A percentile compares a stretch with the other conserved stretches of the same genome.
Conservation (phyloP, 1,139 yeast genomes). For the Candida tetrigidarum region DNA sequence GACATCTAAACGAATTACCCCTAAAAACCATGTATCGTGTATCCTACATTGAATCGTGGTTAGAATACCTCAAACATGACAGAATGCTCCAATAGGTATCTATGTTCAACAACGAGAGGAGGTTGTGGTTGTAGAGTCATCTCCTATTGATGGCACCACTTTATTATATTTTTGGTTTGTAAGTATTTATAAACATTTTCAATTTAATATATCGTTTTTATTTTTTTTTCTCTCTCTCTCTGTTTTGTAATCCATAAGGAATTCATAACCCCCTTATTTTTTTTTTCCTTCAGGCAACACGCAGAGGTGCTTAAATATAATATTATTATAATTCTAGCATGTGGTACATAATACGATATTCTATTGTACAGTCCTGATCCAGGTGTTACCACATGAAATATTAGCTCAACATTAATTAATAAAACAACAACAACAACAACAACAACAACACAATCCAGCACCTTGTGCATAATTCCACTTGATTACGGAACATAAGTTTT, state of each 20-base stretch:
- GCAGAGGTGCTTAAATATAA: not conserved
- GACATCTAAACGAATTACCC: too few relatives aligned
- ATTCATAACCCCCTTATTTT: not conserved
- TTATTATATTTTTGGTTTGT: too few relatives aligned
- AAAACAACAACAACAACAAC: not conserved
- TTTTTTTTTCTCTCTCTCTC: not conserved
- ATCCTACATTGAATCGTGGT: too few relatives aligned
- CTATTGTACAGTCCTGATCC: not conserved
- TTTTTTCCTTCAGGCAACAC: not conserved
- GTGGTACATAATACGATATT: constrained; percentile 1
- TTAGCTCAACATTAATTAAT: not conserved
- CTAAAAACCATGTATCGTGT: too few relatives aligned
- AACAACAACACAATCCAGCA: too few relatives aligned
- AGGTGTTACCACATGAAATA: not conserved
- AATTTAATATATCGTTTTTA: not conserved
- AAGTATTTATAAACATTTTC: too few relatives aligned
- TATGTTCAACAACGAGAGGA: too few relatives aligned
- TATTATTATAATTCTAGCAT: not conserved
- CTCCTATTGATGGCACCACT: too few relatives aligned
- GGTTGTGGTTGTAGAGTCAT: too few relatives aligned
- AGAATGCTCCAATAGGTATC: too few relatives aligned
- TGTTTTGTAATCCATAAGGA: not conserved
- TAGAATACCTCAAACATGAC: too few relatives aligned
- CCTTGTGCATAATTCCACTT: not conserved
- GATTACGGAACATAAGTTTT: too few relatives aligned